Base-by-base conservation (phyloP, 129 eudicot species). In the Helianthus tuberosus region DNA sequence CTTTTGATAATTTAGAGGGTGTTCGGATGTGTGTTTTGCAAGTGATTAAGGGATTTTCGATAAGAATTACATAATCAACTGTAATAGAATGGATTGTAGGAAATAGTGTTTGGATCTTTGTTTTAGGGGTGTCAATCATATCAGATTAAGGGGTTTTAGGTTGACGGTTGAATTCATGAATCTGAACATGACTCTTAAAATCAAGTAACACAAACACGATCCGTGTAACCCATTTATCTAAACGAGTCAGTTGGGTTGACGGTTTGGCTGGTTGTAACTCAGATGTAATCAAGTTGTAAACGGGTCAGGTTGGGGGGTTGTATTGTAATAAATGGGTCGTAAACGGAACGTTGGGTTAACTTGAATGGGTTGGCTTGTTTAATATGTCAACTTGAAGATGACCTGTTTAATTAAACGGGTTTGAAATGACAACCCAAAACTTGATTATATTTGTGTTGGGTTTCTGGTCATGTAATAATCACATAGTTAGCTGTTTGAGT, bases 1-100 rank as follows among this genome's bases (percentile, higher is more conserved):
- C 11, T 51, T 79, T 54, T 39, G 17, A 66, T 43, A 39, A 8
- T 69, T 65, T 75, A 51, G 65, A 23, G 23, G 41, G n/a, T 47
- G 23, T 51, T 74, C 51, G 36, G 60, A 10, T 73, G 44, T 44
- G 36, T 8, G 2, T 47, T 73, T 60, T 60, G 12, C 38, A 60
- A 47, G 52, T 11, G 49, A 46, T 29, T 43, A 23, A 43, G 35
- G 11, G 8, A 60, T 64, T 39, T 27, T 44, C 27, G 20, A 41
- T 20, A 71, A 57, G 8, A 14, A 41, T 20, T 13, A 17, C n/a
- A 72, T 44, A 58, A 25, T 72, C 7, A 53, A 5, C 1, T 4
- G 10, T 1, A 50, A n/a, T 6, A 8, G 50, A 50, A n/a, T 3
- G 14, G 50, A 7, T 32, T 11, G 39, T 23, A 58, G 36, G 32